Conservation (phyloP, 306 rosid genomes). For the Dalbergia oliveri region DNA sequence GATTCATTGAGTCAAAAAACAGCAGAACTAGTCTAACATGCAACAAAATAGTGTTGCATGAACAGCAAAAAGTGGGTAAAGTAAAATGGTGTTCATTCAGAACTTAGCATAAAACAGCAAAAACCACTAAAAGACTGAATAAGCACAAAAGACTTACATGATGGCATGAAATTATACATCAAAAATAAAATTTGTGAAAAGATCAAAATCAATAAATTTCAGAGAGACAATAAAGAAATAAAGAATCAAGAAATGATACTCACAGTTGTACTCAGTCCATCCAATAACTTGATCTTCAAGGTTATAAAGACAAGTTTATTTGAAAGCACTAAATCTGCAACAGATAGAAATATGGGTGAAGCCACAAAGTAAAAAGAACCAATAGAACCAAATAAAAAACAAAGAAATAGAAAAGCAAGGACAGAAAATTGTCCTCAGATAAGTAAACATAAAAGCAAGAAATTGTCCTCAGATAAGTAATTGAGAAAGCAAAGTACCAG, state of each 20-base stretch:
- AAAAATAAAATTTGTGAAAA: slow-evolving; percentile 1
- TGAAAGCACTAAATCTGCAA: slow-evolving; percentile 95
- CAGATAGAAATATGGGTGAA: background rate
- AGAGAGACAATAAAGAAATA: background rate
- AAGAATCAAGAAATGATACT: slow-evolving; percentile 50
- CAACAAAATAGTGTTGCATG: background rate
- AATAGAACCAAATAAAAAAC: too few relatives aligned
- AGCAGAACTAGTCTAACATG: background rate
- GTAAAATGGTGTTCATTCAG: background rate
- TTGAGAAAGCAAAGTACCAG: too few relatives aligned
- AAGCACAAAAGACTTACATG: slow-evolving; percentile 13
- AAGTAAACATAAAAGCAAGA: too few relatives aligned
- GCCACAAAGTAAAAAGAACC: too few relatives aligned
- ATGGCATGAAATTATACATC: background rate
- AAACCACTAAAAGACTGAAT: background rate
- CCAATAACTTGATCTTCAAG: slow-evolving; percentile 91
- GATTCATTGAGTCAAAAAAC: background rate
- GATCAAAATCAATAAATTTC: background rate
- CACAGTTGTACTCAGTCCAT: slow-evolving; percentile 95
- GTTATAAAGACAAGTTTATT: slow-evolving; percentile 89
- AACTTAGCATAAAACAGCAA: slow-evolving; percentile 8
- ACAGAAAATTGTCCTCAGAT: too few relatives aligned
- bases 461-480: too few relatives aligned
- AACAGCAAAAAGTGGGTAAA: background rate
- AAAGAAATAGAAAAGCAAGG: too few relatives aligned